Evolutionary conservation across 257 asterid genomes (phyloP).

Genomic region (Fraxinus quadrangulata): DNA sequence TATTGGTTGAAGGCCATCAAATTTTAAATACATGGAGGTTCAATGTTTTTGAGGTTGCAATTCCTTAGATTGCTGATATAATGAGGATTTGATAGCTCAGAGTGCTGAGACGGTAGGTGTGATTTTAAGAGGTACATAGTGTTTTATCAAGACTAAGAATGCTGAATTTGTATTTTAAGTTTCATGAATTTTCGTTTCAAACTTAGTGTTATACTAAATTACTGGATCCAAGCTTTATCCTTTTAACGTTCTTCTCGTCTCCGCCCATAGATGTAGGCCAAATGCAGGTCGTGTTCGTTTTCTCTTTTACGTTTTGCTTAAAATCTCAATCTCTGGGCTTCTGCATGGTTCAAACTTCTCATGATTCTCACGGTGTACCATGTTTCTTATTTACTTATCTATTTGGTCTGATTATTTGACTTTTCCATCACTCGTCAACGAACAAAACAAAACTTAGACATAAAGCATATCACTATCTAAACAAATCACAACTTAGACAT

Average conservation of each 20-base stretch:
- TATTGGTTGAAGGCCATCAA: not conserved
- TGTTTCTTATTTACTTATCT: no score
- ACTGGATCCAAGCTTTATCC: not conserved
- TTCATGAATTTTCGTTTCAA: not conserved
- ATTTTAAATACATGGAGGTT: not conserved
- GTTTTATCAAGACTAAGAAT: not conserved
- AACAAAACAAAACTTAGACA: no score
- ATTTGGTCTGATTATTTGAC: conserved; percentile 39
- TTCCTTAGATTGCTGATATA: not conserved
- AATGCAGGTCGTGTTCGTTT: not conserved
- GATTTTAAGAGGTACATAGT: not conserved
- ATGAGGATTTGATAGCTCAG: not conserved
- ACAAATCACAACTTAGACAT: no score
- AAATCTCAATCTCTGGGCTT: no score
- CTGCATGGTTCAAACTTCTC: no score
- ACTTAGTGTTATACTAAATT: not conserved
- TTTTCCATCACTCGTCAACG: conserved; percentile 59
- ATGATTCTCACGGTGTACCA: no score
- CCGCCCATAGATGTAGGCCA: not conserved
- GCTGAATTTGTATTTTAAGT: not conserved
- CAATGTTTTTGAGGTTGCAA: not conserved
- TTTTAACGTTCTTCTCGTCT: not conserved
- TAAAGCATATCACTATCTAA: no score
- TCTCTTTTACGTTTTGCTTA: not conserved
- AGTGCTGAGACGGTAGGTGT: not conserved